Evolutionary conservation across 306 rosid species (phyloP), one percentile per base, ranked within the genome.

Genomic region (Corylus americana): DNA sequence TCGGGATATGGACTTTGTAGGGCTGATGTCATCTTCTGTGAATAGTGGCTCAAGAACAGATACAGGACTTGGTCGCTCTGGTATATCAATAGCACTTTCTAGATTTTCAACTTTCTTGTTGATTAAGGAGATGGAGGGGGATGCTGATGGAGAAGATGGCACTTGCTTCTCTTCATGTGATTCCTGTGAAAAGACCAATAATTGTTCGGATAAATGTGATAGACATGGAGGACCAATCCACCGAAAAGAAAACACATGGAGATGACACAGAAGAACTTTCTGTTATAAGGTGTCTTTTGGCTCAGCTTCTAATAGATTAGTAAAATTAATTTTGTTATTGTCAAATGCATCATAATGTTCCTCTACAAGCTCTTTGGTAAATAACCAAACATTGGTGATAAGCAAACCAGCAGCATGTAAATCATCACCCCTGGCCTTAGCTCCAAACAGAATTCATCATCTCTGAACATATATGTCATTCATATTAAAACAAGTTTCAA

Each of bases 31-130:
- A 58, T 93, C 96, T 76, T 93, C 96, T 62, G 82, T 31, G 83
- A 91, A 90, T 35, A 81, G 78, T 4, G 81, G 85, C 77, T 91
- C 97, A 35, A 96, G 97, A 85, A 96, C 92, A 58, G 99, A 96
- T 57, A 90, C 86, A 9, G 99, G 98, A 87, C 99, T 96, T n/a
- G 96, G 99, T 68, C 92, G 82, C 58, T 82, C 96, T 27, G 87
- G 88, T 54, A 77, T 72, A 44, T 86, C 91, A 1, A 78, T 14
- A 74, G 66, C 67, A 59, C 79, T 84, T 57, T 87, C 97, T 73
- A 55, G 72, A 69, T 83, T 91, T 79, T 88, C 89, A 80, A 29
- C 77, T 66, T 86, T 84, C 77, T 69, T 84, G 58, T 77, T 55
- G 72, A 80, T 35, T 31, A 83, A 75, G 48, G 86, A 86, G 76